These are phyloP conservation scores for Xerocomellus chrysenteron DNA, from an alignment of 768 basidiomycete genomes.

Conservation along the genomic window DNA sequence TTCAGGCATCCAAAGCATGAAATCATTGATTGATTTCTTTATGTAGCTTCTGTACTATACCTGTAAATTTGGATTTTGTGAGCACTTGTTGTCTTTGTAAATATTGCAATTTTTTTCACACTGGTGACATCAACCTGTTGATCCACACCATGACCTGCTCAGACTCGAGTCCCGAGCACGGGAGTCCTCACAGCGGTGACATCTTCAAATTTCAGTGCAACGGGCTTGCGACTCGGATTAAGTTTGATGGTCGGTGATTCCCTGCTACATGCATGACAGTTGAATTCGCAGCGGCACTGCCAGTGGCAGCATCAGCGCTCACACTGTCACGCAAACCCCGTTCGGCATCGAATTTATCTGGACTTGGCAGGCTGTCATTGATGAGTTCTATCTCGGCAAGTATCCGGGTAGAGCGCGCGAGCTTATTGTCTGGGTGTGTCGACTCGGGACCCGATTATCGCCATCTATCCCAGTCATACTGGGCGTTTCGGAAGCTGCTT, in stretches of 20 bases:
- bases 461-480: not conserved
- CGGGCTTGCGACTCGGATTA: too few species aligned
- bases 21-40: not conserved
- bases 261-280: too few species aligned
- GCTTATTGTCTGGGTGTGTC: not conserved
- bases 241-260: too few species aligned
- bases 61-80: not conserved
- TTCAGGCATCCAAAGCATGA: not conserved
- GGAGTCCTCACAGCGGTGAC: too few species aligned
- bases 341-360: not conserved
- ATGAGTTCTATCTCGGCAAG: not conserved
- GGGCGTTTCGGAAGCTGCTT: not conserved
- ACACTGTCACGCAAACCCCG: not conserved
- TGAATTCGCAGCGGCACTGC: too few species aligned
- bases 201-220: not conserved
- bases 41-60: not conserved
- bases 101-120: not conserved
- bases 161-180: not conserved
- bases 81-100: not conserved
- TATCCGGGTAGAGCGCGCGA: not conserved
- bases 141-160: not conserved
- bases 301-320: not conserved
- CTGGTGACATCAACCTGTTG: not conserved
- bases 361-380: not conserved
- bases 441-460: not conserved